phyloP scores from a whole-genome alignment of 306 rosid genomes.

The Castanospermum australe region DNA sequence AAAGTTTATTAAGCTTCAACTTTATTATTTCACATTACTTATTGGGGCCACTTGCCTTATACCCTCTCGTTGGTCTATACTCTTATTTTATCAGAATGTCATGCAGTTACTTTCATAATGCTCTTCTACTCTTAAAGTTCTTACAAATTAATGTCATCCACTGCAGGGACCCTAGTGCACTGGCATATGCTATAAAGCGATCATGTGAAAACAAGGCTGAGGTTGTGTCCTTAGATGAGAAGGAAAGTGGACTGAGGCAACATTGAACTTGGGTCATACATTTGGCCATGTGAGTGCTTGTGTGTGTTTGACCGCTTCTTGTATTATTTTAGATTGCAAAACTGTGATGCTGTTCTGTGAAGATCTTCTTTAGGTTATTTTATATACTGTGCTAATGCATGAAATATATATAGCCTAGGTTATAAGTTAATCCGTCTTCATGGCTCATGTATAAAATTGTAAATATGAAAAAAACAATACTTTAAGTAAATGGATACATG shows the following conservation, averaged over 20 bases:
- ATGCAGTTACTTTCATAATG: not conserved
- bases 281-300: conserved; percentile 83
- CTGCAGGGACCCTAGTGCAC: conserved; percentile 76
- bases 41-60: not conserved
- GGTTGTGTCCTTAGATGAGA: conserved; percentile 94
- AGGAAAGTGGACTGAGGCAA: conserved; percentile 96
- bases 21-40: not conserved
- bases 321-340: conserved; percentile 15
- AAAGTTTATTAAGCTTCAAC: not conserved
- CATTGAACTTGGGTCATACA: conserved; percentile 95
- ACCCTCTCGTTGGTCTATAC: not conserved
- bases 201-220: conserved; percentile 96
- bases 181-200: conserved; percentile 90
- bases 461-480: not conserved
- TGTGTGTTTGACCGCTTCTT: conserved; percentile 20
- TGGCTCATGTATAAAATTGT: not conserved
- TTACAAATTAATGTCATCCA: conserved; percentile 24
- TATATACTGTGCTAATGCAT: not conserved
- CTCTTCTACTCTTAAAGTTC: not conserved
- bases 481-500: not conserved
- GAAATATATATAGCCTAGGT: not conserved
- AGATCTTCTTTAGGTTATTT: not conserved
- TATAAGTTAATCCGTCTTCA: not conserved
- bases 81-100: conserved; percentile 4
- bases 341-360: not conserved